Conservation (phyloP, 176 grass and related monocot species). For the Musa itinerans region DNA sequence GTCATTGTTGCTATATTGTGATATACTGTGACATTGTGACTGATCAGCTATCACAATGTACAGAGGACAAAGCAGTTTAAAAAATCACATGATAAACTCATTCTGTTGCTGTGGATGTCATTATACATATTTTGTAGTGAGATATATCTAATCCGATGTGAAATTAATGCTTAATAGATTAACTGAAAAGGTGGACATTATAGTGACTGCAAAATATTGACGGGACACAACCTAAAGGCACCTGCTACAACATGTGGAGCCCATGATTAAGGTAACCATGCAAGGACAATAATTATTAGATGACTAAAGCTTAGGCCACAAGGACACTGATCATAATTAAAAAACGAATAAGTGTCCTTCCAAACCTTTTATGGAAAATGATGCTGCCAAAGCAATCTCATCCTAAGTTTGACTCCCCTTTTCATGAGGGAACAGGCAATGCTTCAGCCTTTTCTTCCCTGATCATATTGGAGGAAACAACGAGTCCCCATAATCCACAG, state of each 20-base stretch:
- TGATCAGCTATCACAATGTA: too few species aligned
- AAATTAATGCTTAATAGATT: neutral
- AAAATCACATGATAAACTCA: neutral
- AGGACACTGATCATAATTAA: neutral
- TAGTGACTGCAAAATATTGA: neutral
- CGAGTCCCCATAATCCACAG: constrained; percentile 9
- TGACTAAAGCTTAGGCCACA: neutral
- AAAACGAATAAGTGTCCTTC: neutral
- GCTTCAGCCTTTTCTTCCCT: constrained; percentile 11
- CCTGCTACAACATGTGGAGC: neutral
- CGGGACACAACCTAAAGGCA: neutral
- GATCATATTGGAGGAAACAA: constrained; percentile 23
- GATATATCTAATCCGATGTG: neutral
- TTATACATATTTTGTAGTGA: neutral
- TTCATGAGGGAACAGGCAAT: constrained; percentile 19
- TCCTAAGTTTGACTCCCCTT: neutral
- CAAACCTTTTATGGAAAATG: neutral
- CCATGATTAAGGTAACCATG: neutral
- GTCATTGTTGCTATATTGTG: too few species aligned
- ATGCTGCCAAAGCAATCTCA: neutral
- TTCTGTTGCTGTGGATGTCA: neutral
- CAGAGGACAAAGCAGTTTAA: neutral
- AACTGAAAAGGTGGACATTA: neutral
- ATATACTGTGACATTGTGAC: too few species aligned
- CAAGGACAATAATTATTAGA: neutral